Percentiles rank a stretch among this genome's conserved stretches.
Evolutionary conservation across 1,284 basidiomycete genomes (phyloP).

Genomic region (Irpex sp.): DNA sequence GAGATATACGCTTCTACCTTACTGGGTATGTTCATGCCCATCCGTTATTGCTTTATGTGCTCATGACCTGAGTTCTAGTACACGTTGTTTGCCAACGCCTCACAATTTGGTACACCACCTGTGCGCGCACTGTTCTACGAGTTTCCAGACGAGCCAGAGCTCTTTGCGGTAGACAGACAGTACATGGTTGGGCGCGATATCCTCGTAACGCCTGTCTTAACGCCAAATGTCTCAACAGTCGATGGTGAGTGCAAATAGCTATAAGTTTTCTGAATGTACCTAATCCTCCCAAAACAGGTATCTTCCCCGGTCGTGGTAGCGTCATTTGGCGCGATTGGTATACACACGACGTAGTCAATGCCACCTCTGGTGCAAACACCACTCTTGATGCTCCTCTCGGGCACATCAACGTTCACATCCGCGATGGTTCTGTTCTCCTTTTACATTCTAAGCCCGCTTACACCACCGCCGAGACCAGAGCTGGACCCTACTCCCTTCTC

Average conservation of each 20-base stretch:
- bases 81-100: slow-evolving; percentile 71
- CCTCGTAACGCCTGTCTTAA: slow-evolving; percentile 71
- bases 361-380: slow-evolving; percentile 33
- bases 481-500: slow-evolving; percentile 51
- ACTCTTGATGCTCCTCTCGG: slow-evolving; percentile 57
- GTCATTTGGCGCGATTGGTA: slow-evolving; percentile 76
- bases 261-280: not conserved
- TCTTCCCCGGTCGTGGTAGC: slow-evolving; percentile 56
- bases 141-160: slow-evolving; percentile 65
- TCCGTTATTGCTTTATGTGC: not conserved
- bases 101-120: slow-evolving; percentile 59
- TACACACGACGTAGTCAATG: slow-evolving; percentile 53
- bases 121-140: slow-evolving; percentile 75
- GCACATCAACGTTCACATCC: slow-evolving; percentile 68
- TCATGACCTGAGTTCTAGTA: slow-evolving; percentile 38
- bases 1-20: slow-evolving; percentile 67
- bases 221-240: slow-evolving; percentile 52
- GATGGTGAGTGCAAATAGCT: slow-evolving; percentile 35
- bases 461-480: slow-evolving; percentile 53
- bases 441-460: slow-evolving; percentile 54
- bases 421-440: slow-evolving; percentile 52
- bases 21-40: slow-evolving; percentile 51
- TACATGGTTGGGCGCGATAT: slow-evolving; percentile 69
- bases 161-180: slow-evolving; percentile 65
- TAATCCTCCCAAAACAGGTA: slow-evolving; percentile 29